Percentiles rank a stretch among this genome's conserved stretches.
phyloP scores from a whole-genome alignment of 2,329 filamentous ascomycete genomes.

The Chlorencoelia australis region DNA sequence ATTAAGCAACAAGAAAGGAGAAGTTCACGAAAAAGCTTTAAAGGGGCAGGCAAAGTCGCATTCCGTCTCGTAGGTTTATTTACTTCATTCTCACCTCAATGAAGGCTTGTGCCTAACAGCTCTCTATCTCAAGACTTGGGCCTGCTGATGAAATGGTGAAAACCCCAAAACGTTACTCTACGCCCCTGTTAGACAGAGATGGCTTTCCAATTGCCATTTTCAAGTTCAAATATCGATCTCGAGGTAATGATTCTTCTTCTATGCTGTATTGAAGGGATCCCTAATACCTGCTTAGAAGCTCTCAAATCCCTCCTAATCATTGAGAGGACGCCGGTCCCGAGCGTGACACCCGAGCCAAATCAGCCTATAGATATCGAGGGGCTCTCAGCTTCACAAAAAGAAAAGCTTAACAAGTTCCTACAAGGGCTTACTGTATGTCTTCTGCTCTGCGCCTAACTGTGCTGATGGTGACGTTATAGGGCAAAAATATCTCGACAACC shows the following conservation, averaged over 20 bases:
- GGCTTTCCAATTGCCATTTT: neutral
- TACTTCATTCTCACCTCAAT: neutral
- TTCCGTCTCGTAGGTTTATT: neutral
- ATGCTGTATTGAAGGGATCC: too few species aligned
- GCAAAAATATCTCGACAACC: neutral
- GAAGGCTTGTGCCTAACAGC: neutral
- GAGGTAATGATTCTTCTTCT: neutral
- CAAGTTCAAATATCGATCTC: constrained; percentile 3
- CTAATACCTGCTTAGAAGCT: neutral
- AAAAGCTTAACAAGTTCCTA: constrained; percentile 1
- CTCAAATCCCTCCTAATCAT: constrained; percentile 4
- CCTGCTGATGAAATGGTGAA: neutral
- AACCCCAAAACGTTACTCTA: rapidly evolving
- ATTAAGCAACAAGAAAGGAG: too few species aligned
- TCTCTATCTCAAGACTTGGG: neutral
- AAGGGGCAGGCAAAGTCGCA: neutral
- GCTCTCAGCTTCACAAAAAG: neutral
- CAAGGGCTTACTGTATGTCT: neutral
- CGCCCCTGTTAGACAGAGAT: neutral
- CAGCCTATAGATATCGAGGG: neutral
- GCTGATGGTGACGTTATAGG: neutral
- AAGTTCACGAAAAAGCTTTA: constrained; percentile 2
- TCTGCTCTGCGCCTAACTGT: neutral
- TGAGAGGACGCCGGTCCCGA: neutral
- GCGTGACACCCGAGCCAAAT: neutral